Percentiles rank a stretch among this genome's conserved stretches.
Evolutionary conservation across 257 asterid genomes (phyloP).

Genomic region (Plantago major): DNA sequence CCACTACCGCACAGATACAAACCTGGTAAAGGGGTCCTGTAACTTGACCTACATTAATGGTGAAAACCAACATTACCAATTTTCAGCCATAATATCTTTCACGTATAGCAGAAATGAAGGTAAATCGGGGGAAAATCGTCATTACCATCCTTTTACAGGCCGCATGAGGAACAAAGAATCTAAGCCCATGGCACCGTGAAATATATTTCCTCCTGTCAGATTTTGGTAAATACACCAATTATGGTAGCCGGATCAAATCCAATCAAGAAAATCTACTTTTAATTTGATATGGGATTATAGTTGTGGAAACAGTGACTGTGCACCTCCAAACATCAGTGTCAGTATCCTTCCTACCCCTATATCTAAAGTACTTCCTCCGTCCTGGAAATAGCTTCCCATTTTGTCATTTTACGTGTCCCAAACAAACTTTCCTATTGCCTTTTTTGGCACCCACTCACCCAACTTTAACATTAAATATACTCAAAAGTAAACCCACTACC

Average conservation of each 20-base stretch:
- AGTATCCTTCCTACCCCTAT: too few relatives aligned
- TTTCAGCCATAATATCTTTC: neutral
- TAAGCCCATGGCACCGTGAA: slow-evolving; percentile 94
- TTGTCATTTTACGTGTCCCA: too few relatives aligned
- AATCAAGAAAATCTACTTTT: neutral
- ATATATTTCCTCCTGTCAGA: slow-evolving; percentile 84
- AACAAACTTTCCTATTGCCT: too few relatives aligned
- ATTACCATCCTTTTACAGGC: slow-evolving; percentile 94
- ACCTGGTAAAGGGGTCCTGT: slow-evolving; percentile 75
- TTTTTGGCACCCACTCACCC: too few relatives aligned
- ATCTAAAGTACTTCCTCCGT: too few relatives aligned
- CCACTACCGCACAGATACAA: slow-evolving; percentile 91
- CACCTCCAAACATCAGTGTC: too few relatives aligned
- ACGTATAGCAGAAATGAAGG: neutral
- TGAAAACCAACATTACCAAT: neutral
- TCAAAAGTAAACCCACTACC: too few relatives aligned
- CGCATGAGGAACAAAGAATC: slow-evolving; percentile 89
- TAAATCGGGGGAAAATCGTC: neutral
- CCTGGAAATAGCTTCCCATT: too few relatives aligned
- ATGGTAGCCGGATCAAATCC: neutral
- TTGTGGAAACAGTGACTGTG: too few relatives aligned
- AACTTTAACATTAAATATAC: too few relatives aligned
- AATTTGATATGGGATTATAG: neutral
- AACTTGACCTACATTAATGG: slow-evolving; percentile 62
- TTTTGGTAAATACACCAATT: slow-evolving; percentile 1